Evolutionary conservation across 2,329 filamentous ascomycete genomes (phyloP).

Genomic region (Sporothrix curviconia): DNA sequence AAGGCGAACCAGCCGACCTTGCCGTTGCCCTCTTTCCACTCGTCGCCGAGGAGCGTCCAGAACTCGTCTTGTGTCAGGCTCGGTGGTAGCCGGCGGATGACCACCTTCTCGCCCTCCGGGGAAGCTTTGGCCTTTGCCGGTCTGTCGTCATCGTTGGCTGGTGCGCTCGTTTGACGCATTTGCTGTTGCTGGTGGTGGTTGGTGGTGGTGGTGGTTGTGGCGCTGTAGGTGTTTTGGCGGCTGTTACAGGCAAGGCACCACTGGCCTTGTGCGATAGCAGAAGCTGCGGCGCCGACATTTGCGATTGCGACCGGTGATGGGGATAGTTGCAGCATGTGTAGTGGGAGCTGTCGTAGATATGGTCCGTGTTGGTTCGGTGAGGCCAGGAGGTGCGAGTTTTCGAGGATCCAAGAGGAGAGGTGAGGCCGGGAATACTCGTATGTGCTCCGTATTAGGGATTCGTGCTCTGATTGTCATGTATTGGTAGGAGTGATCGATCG

Average conservation of each 20-base stretch:
- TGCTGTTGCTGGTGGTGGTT: conserved; percentile 26
- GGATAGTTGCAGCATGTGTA: background rate
- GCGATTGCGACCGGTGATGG: background rate
- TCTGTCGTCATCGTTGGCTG: conserved; percentile 24
- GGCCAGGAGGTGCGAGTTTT: too few species aligned
- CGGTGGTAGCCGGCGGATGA: conserved; percentile 78
- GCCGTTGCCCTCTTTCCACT: conserved; percentile 75
- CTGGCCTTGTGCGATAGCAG: conserved; percentile 37
- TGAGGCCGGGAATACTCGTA: background rate
- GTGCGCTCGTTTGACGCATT: conserved; percentile 37
- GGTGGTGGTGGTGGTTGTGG: conserved; percentile 18
- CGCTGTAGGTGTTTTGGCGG: conserved; percentile 13
- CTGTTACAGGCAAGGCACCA: conserved; percentile 46
- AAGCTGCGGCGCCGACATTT: conserved; percentile 21
- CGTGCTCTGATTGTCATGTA: background rate
- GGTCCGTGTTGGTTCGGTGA: background rate
- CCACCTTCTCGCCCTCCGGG: conserved; percentile 67
- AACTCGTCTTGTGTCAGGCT: conserved; percentile 78
- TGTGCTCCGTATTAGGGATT: background rate
- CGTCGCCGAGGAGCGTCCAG: conserved; percentile 60
- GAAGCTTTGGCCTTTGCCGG: conserved; percentile 26
- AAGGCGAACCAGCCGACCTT: conserved; percentile 80
- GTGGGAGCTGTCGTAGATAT: background rate
- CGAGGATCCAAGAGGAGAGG: background rate
- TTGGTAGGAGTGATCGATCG: too few species aligned